A percentile compares a stretch with the other conserved stretches of the same genome.
Evolutionary conservation across 2,329 filamentous ascomycete genomes (phyloP).

Genomic region (Byssothecium circinans): DNA sequence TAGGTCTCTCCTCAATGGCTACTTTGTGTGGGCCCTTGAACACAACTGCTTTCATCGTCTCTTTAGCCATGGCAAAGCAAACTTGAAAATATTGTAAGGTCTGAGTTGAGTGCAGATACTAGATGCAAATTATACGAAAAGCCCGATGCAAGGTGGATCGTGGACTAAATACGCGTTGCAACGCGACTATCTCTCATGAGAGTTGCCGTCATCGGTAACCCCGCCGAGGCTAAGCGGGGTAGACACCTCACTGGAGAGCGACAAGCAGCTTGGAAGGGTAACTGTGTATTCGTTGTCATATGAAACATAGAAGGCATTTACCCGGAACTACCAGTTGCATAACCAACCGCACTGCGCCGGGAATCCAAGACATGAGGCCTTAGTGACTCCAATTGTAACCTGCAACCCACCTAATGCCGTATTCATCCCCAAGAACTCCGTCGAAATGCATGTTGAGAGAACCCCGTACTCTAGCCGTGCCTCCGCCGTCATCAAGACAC

Average conservation of each 20-base stretch:
- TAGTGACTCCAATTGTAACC: conserved; percentile 3
- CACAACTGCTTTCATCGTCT: conserved; percentile 80
- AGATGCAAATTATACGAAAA: neutral
- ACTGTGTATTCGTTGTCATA: conserved; percentile 8
- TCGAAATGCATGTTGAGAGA: conserved; percentile 24
- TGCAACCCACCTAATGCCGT: conserved; percentile 10
- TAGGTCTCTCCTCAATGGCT: conserved; percentile 74
- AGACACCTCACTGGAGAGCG: conserved; percentile 1
- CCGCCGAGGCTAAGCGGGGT: conserved; percentile 12
- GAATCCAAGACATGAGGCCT: conserved; percentile 5
- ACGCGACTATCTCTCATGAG: neutral
- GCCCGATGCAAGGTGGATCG: too few species aligned
- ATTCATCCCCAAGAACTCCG: conserved; percentile 21
- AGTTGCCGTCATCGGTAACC: conserved; percentile 1
- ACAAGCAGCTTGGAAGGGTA: conserved; percentile 2
- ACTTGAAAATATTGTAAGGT: neutral
- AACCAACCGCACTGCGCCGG: conserved; percentile 5
- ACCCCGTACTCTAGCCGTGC: neutral
- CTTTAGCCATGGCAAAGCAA: conserved; percentile 19
- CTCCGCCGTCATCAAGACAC: conserved; percentile 54
- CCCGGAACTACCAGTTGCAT: too few species aligned
- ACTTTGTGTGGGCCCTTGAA: conserved; percentile 79
- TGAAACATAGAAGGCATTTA: too few species aligned
- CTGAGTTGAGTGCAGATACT: neutral
- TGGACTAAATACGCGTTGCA: neutral